Conservation (phyloP, 768 basidiomycete species). For the Russula compacta region DNA sequence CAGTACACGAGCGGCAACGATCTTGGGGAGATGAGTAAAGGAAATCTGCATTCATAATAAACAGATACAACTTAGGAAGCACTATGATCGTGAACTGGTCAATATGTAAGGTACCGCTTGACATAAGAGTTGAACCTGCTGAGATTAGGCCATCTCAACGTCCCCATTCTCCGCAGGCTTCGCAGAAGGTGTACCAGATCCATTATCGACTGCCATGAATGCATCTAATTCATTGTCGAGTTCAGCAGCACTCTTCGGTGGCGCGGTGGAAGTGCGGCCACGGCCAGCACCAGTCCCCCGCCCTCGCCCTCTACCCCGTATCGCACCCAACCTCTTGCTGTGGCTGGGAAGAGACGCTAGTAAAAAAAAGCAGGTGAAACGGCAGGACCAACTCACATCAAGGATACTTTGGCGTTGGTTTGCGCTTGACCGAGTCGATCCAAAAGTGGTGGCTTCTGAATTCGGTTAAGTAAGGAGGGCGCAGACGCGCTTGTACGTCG, state of each 20-base stretch:
- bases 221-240: conserved; percentile 84
- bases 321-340: not conserved
- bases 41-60: not conserved
- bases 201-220: conserved; percentile 57
- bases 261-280: conserved; percentile 14
- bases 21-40: not conserved
- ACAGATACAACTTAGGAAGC: not conserved
- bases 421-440: conserved; percentile 53
- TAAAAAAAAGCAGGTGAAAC: not conserved
- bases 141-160: conserved; percentile 8
- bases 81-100: not conserved
- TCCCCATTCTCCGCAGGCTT: conserved; percentile 8
- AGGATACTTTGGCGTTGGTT: conserved; percentile 11
- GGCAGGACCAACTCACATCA: conserved; percentile 7
- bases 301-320: conserved; percentile 25
- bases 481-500: conserved; percentile 34
- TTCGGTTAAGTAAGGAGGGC: conserved; percentile 62
- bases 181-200: not conserved
- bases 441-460: conserved; percentile 63
- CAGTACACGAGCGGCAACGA: too few species aligned
- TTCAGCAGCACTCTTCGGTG: conserved; percentile 66
- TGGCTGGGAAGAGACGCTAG: not conserved
- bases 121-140: not conserved
- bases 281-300: conserved; percentile 27
- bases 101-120: not conserved